Evolutionary conservation across 352 stramenopile species (phyloP).

Genomic region (Phytophthora macrochlamydospora): DNA sequence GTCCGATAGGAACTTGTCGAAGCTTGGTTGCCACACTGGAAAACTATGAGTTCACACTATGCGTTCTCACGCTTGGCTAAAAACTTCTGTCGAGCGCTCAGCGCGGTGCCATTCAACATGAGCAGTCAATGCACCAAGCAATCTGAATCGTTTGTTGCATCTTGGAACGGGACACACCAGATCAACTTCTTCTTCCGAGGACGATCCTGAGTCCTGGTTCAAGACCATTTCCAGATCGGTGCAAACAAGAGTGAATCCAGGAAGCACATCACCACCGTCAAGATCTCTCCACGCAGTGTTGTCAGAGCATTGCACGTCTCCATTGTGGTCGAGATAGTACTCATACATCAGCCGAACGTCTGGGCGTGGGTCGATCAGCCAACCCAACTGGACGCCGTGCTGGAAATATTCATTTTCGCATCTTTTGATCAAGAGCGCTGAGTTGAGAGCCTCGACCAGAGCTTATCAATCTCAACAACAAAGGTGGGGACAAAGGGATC

Average conservation of each 20-base stretch:
- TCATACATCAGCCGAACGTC: slow-evolving; percentile 16
- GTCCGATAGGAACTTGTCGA: slow-evolving; percentile 1
- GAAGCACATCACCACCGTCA: slow-evolving; percentile 24
- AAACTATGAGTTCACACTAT: slow-evolving; percentile 1
- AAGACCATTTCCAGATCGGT: slow-evolving; percentile 7
- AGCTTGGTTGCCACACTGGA: neutral
- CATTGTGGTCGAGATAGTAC: slow-evolving; percentile 8
- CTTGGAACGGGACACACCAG: slow-evolving; percentile 2
- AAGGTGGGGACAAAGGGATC: slow-evolving; percentile 28
- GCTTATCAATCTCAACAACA: slow-evolving; percentile 28
- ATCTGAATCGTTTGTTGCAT: slow-evolving; percentile 5
- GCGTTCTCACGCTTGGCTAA: neutral
- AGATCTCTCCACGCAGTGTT: slow-evolving; percentile 34
- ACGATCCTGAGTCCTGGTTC: slow-evolving; percentile 16
- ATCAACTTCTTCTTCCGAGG: slow-evolving; percentile 23
- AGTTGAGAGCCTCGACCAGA: slow-evolving; percentile 18
- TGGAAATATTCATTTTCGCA: slow-evolving; percentile 23
- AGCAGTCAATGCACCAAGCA: neutral
- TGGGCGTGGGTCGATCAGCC: slow-evolving; percentile 23
- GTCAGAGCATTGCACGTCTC: slow-evolving; percentile 9
- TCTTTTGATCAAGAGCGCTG: slow-evolving; percentile 14
- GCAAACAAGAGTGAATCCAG: slow-evolving; percentile 10
- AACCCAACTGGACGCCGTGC: slow-evolving; percentile 27
- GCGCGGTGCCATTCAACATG: neutral
- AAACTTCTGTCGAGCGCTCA: neutral